Conservation (phyloP, 192 early-diverging fungal species). For the Coemansia sp. region DNA sequence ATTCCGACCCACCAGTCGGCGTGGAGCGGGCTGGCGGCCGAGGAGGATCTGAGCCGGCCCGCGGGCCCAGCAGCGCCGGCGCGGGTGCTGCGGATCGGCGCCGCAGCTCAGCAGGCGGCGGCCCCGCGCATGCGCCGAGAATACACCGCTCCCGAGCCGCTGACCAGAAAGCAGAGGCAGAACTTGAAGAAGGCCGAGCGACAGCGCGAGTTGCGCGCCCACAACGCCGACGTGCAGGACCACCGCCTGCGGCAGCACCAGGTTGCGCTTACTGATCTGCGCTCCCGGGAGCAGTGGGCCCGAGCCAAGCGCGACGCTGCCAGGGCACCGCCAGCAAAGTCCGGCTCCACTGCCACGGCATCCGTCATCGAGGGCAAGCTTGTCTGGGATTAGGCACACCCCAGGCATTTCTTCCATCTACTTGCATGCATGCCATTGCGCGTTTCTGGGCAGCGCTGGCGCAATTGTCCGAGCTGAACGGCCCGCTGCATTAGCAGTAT, state of each 20-base stretch:
- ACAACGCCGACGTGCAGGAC: constrained; percentile 52
- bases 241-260: constrained; percentile 57
- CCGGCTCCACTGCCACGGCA: neutral
- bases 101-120: constrained; percentile 20
- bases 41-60: constrained; percentile 13
- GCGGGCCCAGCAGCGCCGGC: neutral
- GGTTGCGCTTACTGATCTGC: constrained; percentile 39
- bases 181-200: constrained; percentile 55
- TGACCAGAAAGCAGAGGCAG: constrained; percentile 64
- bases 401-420: neutral
- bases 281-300: constrained; percentile 43
- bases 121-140: neutral
- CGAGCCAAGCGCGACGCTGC: constrained; percentile 12
- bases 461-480: no score
- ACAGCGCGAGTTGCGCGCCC: constrained; percentile 53
- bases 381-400: constrained; percentile 29
- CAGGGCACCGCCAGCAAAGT: no score
- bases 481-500: no score
- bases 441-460: no score
- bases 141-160: constrained; percentile 14
- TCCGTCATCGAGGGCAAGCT: constrained; percentile 30
- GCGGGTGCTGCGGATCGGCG: constrained; percentile 35
- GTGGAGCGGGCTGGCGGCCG: constrained; percentile 17
- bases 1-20: constrained; percentile 27
- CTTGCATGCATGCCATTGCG: no score